Conservation (phyloP, 805 yeast genomes). For the Nakazawaea ambrosiae region DNA sequence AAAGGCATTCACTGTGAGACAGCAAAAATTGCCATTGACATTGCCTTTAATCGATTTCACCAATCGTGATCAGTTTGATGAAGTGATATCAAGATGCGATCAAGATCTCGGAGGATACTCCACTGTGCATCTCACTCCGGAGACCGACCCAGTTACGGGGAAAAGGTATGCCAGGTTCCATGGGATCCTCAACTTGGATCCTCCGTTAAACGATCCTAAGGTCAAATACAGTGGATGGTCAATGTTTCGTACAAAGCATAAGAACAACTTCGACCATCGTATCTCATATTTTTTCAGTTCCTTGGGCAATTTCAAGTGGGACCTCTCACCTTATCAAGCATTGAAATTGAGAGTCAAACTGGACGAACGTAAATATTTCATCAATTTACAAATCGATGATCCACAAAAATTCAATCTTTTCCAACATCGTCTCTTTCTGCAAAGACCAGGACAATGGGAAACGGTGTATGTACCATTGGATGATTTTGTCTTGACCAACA, state of each 20-base stretch:
- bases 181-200: conserved; percentile 66
- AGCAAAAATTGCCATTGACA: conserved; percentile 9
- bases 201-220: conserved; percentile 52
- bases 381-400: conserved; percentile 77
- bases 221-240: conserved; percentile 65
- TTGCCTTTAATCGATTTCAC: conserved; percentile 52
- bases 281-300: conserved; percentile 28
- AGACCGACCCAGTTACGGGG: conserved; percentile 9
- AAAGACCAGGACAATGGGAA: conserved; percentile 75
- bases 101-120: conserved; percentile 76
- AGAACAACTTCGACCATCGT: conserved; percentile 38
- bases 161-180: conserved; percentile 46
- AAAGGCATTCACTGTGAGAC: neutral
- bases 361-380: conserved; percentile 65
- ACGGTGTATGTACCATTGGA: conserved; percentile 71
- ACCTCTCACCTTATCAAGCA: conserved; percentile 58
- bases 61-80: conserved; percentile 34
- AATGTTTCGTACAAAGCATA: conserved; percentile 76
- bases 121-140: conserved; percentile 44
- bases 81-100: conserved; percentile 59
- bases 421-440: conserved; percentile 73
- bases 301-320: conserved; percentile 49
- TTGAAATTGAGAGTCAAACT: conserved; percentile 67
- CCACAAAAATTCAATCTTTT: conserved; percentile 72
- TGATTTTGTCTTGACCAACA: conserved; percentile 77